Percentiles rank a stretch among this genome's conserved stretches.
Evolutionary conservation across 2,329 filamentous ascomycete genomes (phyloP).

Genomic region (Elsinoe perseae): DNA sequence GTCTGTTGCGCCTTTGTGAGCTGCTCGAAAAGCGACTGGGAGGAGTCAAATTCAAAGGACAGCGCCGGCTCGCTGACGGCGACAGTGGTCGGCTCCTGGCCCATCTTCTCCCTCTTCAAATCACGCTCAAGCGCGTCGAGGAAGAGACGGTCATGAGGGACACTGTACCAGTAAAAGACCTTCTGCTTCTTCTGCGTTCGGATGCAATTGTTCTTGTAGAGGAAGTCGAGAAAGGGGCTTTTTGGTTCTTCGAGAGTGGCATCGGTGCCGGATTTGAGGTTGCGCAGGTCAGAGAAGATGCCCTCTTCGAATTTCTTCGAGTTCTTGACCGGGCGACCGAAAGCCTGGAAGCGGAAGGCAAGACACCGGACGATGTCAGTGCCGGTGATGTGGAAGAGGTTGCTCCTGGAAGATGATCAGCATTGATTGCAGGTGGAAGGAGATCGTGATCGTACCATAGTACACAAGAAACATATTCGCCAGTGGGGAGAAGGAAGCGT

Average conservation of each 20-base stretch:
- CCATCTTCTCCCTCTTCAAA: conserved; percentile 98
- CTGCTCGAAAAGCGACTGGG: conserved; percentile 97
- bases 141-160: conserved; percentile 94
- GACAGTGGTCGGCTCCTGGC: conserved; percentile 92
- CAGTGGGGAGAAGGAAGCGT: conserved; percentile 87
- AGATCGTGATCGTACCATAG: conserved; percentile 56
- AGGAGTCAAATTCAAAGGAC: conserved; percentile 98
- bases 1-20: conserved; percentile 98
- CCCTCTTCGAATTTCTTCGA: conserved; percentile 99
- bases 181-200: conserved; percentile 99
- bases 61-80: conserved; percentile 94
- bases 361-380: conserved; percentile 98
- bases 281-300: conserved; percentile 97
- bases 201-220: conserved; percentile 99
- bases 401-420: conserved; percentile 57
- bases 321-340: conserved; percentile 97
- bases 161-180: conserved; percentile 99
- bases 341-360: conserved; percentile 96
- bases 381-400: conserved; percentile 97
- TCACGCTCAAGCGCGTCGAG: conserved; percentile 95
- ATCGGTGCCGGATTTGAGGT: conserved; percentile 96
- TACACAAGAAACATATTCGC: conserved; percentile 97
- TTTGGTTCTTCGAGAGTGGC: conserved; percentile 97
- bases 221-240: conserved; percentile 94
- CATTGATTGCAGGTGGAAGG: neutral